These are phyloP conservation scores for Fusarium praegraminearum DNA, from an alignment of 2,329 filamentous ascomycete genomes.

Conservation along the genomic window DNA sequence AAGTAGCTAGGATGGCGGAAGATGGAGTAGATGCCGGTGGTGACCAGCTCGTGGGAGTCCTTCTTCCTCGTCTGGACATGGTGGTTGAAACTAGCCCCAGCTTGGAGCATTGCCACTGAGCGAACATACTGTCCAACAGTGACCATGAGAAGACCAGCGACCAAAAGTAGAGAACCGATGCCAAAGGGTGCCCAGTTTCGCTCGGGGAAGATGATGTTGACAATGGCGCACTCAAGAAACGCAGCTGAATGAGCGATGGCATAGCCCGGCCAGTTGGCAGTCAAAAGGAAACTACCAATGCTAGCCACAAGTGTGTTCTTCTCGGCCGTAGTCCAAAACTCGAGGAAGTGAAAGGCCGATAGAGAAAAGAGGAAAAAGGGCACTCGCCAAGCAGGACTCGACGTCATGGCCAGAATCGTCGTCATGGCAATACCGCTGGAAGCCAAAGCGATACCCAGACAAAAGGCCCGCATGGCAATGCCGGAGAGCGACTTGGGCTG, in stretches of 20 bases:
- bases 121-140: slow-evolving; percentile 79
- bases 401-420: slow-evolving; percentile 52
- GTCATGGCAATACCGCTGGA: slow-evolving; percentile 51
- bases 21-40: slow-evolving; percentile 78
- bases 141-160: slow-evolving; percentile 73
- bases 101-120: slow-evolving; percentile 88
- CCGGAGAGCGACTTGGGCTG: slow-evolving; percentile 69
- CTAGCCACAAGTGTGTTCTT: slow-evolving; percentile 82
- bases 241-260: slow-evolving; percentile 84
- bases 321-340: slow-evolving; percentile 89
- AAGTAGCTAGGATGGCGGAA: slow-evolving; percentile 94
- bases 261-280: slow-evolving; percentile 86
- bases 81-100: slow-evolving; percentile 92
- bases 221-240: slow-evolving; percentile 76
- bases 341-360: slow-evolving; percentile 91
- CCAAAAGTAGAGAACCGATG: slow-evolving; percentile 57
- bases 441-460: slow-evolving; percentile 61
- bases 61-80: slow-evolving; percentile 79
- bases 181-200: slow-evolving; percentile 61
- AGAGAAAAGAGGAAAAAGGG: slow-evolving; percentile 77
- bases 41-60: slow-evolving; percentile 82
- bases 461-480: slow-evolving; percentile 69
- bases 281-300: slow-evolving; percentile 83
- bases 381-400: slow-evolving; percentile 68
- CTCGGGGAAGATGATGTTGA: slow-evolving; percentile 66